Evolutionary conservation across 306 rosid species (phyloP).

Genomic region (Castanopsis chinensis): DNA sequence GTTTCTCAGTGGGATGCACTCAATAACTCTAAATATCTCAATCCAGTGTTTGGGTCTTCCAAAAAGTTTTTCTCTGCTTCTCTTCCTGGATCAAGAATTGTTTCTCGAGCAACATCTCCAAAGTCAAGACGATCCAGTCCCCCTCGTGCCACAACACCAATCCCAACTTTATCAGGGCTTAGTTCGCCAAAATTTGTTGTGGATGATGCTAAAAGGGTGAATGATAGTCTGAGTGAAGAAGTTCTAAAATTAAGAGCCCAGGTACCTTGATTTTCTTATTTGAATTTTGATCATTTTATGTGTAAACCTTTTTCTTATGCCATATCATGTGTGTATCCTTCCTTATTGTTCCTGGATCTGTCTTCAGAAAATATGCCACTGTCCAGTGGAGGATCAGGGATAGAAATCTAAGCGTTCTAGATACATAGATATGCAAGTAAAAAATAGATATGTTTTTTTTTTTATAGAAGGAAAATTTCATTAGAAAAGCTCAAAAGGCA

Average conservation of each 20-base stretch:
- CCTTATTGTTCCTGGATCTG: background rate
- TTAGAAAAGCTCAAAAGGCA: too few species aligned
- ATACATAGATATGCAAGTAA: background rate
- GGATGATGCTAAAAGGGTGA: conserved; percentile 86
- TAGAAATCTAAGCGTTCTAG: background rate
- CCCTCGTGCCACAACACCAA: conserved; percentile 97
- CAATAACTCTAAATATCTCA: conserved; percentile 80
- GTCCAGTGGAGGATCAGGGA: background rate
- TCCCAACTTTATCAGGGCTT: conserved; percentile 98
- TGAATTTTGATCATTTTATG: background rate
- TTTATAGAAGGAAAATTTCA: background rate
- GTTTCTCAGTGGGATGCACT: conserved; percentile 90
- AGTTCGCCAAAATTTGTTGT: conserved; percentile 84
- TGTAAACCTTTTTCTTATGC: conserved; percentile 11
- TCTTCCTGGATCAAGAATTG: conserved; percentile 99
- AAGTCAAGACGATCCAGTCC: conserved; percentile 97
- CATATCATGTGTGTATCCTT: background rate
- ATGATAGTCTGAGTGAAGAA: conserved; percentile 90
- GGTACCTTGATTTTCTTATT: conserved; percentile 38
- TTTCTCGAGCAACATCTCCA: conserved; percentile 97
- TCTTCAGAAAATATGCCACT: background rate
- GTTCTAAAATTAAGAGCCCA: conserved; percentile 85
- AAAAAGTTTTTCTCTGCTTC: conserved; percentile 98
- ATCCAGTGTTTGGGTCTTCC: conserved; percentile 97
- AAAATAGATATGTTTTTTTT: background rate